Percentiles rank a stretch among this genome's conserved stretches.
Conservation (phyloP, 345 rosid genomes). For the Noccaea bulbosa region DNA sequence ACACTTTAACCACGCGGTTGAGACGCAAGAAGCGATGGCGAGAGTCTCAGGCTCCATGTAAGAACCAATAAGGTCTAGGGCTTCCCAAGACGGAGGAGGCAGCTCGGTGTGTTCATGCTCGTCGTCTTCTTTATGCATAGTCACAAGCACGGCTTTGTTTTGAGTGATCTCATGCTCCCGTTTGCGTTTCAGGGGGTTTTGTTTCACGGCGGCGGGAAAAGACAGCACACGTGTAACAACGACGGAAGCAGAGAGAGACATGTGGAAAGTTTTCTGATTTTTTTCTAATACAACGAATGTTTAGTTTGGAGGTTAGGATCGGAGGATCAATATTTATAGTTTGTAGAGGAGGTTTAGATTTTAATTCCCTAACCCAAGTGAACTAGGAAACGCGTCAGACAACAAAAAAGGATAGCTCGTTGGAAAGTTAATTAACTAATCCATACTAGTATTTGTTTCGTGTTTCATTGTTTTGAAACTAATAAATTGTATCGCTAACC, state of each 20-base stretch:
- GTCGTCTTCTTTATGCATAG: slow-evolving; percentile 1
- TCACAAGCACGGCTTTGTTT: not conserved
- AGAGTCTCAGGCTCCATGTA: slow-evolving; percentile 30
- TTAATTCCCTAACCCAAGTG: not conserved
- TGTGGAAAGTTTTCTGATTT: not conserved
- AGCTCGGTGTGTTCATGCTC: slow-evolving; percentile 1
- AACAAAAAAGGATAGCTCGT: too few relatives aligned
- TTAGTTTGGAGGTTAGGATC: not conserved
- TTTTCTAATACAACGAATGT: not conserved
- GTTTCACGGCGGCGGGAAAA: slow-evolving; percentile 2
- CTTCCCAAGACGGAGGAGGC: slow-evolving; percentile 23
- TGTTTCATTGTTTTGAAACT: too few relatives aligned
- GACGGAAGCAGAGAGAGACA: slow-evolving; percentile 5
- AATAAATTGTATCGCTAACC: too few relatives aligned
- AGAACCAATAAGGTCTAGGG: slow-evolving; percentile 11
- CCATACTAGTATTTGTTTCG: too few relatives aligned
- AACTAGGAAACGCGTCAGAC: not conserved
- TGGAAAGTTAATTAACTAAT: too few relatives aligned
- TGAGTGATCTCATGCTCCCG: slow-evolving; percentile 7
- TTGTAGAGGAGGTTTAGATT: not conserved
- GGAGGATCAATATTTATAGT: not conserved
- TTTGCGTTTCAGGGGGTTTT: slow-evolving; percentile 15
- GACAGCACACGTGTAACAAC: slow-evolving; percentile 9
- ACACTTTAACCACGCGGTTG: slow-evolving; percentile 26
- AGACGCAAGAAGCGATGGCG: slow-evolving; percentile 34